phyloP scores from a whole-genome alignment of 345 rosid species.

The Gynandropsis gynandra region DNA sequence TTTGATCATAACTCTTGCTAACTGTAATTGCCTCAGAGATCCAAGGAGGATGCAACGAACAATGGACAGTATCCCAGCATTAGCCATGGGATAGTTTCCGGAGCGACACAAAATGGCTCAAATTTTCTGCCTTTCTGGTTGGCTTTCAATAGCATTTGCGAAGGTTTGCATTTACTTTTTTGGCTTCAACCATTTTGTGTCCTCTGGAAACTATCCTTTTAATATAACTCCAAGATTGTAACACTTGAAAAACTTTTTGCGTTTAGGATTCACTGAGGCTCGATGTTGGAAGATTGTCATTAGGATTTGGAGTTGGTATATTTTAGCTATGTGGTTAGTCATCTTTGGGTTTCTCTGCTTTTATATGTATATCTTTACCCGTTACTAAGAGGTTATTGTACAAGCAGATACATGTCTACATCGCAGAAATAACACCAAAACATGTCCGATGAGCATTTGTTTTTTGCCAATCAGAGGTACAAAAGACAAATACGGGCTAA shows the following conservation, averaged over 20 bases:
- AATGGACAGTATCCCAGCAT: slow-evolving; percentile 75
- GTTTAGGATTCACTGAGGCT: slow-evolving; percentile 30
- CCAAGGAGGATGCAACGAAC: slow-evolving; percentile 87
- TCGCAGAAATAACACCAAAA: slow-evolving; percentile 38
- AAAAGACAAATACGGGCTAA: background rate
- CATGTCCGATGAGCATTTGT: slow-evolving; percentile 38
- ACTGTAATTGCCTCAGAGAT: no score
- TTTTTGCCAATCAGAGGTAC: slow-evolving; percentile 35
- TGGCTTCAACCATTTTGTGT: slow-evolving; percentile 13
- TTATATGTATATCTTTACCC: background rate
- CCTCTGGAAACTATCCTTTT: background rate
- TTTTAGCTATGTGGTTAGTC: slow-evolving; percentile 28
- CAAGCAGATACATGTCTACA: slow-evolving; percentile 28
- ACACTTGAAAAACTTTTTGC: background rate
- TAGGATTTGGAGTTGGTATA: slow-evolving; percentile 37
- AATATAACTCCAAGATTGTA: background rate
- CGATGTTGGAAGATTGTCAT: slow-evolving; percentile 35
- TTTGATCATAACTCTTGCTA: no score
- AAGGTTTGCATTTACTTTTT: slow-evolving; percentile 21
- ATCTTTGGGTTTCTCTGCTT: background rate
- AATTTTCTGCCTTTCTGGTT: slow-evolving; percentile 29
- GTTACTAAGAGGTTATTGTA: background rate
- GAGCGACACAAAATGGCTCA: no score
- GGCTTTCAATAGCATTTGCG: slow-evolving; percentile 37
- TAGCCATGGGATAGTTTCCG: no score